phyloP scores from a whole-genome alignment of 345 rosid genomes.

The Physaria fendleri region DNA sequence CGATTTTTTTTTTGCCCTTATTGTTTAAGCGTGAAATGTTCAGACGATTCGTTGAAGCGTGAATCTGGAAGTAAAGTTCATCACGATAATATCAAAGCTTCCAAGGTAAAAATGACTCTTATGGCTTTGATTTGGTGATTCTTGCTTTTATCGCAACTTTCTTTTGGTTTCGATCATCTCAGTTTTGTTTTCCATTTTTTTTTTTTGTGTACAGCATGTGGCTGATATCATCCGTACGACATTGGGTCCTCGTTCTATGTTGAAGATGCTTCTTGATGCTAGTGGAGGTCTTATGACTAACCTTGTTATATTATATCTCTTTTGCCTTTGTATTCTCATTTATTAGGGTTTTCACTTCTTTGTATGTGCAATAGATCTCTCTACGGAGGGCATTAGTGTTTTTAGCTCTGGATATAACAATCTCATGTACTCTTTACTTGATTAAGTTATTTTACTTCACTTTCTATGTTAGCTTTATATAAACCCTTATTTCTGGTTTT shows the following conservation, averaged over 20 bases:
- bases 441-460: not conserved
- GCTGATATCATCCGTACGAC: conserved; percentile 86
- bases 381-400: not conserved
- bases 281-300: conserved; percentile 42
- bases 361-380: not conserved
- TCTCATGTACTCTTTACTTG: not conserved
- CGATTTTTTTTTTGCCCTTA: not conserved
- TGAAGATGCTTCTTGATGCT: conserved; percentile 91
- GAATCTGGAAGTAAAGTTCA: conserved; percentile 84
- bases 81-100: conserved; percentile 78
- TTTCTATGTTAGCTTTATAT: not conserved
- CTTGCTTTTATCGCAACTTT: not conserved
- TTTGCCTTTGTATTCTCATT: not conserved
- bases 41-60: conserved; percentile 87
- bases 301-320: not conserved
- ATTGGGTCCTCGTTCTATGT: conserved; percentile 85
- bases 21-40: not conserved
- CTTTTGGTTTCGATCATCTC: not conserved
- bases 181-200: not conserved
- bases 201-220: conserved; percentile 76
- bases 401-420: not conserved
- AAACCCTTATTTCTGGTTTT: not conserved
- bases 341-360: not conserved
- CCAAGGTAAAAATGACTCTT: conserved; percentile 36
- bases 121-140: not conserved